Evolutionary conservation across 208 protist species (phyloP).

Genomic region (Leishmania braziliensis): DNA sequence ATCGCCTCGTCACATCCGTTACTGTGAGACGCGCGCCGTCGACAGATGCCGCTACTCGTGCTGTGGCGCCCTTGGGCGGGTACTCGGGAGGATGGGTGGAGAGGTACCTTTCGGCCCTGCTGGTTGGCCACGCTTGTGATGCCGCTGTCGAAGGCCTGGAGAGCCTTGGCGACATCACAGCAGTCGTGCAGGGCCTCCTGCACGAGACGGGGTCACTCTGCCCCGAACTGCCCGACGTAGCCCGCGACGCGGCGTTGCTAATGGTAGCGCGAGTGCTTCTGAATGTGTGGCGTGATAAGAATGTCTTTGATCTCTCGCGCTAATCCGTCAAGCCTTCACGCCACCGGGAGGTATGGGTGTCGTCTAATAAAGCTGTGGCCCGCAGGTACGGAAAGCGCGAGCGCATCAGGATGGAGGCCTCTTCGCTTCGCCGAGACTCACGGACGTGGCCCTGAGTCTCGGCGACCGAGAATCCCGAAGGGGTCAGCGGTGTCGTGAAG

Average conservation of each 20-base stretch:
- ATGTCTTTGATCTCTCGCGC: constrained; percentile 46
- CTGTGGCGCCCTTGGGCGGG: not conserved
- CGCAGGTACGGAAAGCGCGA: not conserved
- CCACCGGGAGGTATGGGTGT: not conserved
- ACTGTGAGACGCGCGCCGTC: constrained; percentile 6
- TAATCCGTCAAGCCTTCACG: not conserved
- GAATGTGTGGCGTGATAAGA: constrained; percentile 55
- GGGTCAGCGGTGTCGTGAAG: not conserved
- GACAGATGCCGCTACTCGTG: not conserved
- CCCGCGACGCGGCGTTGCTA: constrained; percentile 19
- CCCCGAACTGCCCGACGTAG: constrained; percentile 21
- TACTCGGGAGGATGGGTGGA: constrained; percentile 26
- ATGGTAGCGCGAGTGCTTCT: constrained; percentile 21
- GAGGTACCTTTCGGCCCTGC: constrained; percentile 35
- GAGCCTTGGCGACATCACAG: not conserved
- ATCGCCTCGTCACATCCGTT: constrained; percentile 30
- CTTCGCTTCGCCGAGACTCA: not conserved
- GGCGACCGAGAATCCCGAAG: not conserved
- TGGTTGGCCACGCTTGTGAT: constrained; percentile 33
- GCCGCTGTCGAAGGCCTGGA: constrained; percentile 17
- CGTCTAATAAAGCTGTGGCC: not conserved
- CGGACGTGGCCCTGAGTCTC: not conserved
- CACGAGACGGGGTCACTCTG: constrained; percentile 15
- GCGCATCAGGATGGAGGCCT: not conserved
- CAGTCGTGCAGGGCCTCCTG: constrained; percentile 28